phyloP scores from a whole-genome alignment of 768 basidiomycete genomes.

The Boletus rubroflammeus region DNA sequence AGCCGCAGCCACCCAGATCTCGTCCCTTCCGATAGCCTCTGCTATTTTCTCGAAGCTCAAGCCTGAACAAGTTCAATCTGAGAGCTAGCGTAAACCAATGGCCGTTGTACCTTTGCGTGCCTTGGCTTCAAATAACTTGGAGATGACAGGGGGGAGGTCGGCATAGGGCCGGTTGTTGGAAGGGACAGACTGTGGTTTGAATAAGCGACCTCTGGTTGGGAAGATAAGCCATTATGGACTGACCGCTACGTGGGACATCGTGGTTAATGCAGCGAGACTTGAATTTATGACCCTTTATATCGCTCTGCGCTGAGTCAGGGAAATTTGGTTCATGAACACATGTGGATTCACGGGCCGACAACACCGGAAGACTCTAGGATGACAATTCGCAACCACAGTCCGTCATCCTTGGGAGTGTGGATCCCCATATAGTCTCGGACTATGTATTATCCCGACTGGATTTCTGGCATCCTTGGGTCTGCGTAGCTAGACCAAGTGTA shows the following conservation, averaged over 20 bases:
- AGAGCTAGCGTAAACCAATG: background rate
- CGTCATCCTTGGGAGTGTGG: background rate
- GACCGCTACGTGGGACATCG: constrained; percentile 40
- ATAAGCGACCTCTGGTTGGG: background rate
- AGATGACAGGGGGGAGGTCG: constrained; percentile 50
- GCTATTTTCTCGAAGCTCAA: constrained; percentile 69
- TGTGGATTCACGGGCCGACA: constrained; percentile 2
- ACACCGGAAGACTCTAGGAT: background rate
- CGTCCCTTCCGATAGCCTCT: constrained; percentile 62
- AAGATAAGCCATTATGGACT: constrained; percentile 15
- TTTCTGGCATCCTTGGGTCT: background rate
- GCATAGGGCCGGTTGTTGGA: constrained; percentile 42
- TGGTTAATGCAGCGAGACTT: background rate
- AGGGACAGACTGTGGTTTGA: constrained; percentile 36
- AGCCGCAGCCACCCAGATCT: constrained; percentile 78
- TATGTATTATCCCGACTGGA: constrained; percentile 1
- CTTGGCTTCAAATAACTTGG: constrained; percentile 60
- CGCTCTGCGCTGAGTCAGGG: background rate
- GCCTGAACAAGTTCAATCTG: constrained; percentile 35
- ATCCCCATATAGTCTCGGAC: background rate
- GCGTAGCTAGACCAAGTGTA: constrained; percentile 5
- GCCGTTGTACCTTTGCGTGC: constrained; percentile 50
- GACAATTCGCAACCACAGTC: constrained; percentile 1
- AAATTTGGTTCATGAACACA: constrained; percentile 7
- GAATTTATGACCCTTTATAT: constrained; percentile 13